Evolutionary conservation across 2,329 filamentous ascomycete species (phyloP).

Genomic region (Fusarium keratoplasticum): DNA sequence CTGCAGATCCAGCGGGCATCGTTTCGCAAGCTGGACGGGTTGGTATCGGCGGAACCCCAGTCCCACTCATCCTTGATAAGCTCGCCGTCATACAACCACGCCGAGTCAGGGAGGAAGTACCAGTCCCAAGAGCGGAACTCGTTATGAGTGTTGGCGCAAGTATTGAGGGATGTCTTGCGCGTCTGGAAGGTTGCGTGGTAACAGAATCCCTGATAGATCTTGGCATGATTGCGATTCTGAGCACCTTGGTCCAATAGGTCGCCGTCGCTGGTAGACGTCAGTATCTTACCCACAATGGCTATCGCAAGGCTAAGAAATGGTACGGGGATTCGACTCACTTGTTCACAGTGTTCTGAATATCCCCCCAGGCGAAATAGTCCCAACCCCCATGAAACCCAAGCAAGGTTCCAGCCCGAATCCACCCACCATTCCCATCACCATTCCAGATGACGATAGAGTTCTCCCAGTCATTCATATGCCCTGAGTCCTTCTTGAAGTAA

Average conservation of each 20-base stretch:
- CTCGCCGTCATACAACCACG: not conserved
- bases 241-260: not conserved
- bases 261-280: not conserved
- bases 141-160: not conserved
- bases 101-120: not conserved
- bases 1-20: not conserved
- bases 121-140: not conserved
- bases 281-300: not conserved
- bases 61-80: not conserved
- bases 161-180: not conserved
- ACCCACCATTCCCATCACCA: not conserved
- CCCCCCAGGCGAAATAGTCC: not conserved
- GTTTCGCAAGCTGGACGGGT: not conserved
- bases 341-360: not conserved
- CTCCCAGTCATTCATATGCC: not conserved
- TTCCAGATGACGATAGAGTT: not conserved
- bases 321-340: not conserved
- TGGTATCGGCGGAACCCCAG: not conserved
- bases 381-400: not conserved
- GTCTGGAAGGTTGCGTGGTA: not conserved
- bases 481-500: not conserved
- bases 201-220: not conserved
- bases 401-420: not conserved
- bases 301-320: too few species aligned
- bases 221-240: not conserved